Evolutionary conservation across 306 rosid genomes (phyloP).

Genomic region (Carpinus viminea): DNA sequence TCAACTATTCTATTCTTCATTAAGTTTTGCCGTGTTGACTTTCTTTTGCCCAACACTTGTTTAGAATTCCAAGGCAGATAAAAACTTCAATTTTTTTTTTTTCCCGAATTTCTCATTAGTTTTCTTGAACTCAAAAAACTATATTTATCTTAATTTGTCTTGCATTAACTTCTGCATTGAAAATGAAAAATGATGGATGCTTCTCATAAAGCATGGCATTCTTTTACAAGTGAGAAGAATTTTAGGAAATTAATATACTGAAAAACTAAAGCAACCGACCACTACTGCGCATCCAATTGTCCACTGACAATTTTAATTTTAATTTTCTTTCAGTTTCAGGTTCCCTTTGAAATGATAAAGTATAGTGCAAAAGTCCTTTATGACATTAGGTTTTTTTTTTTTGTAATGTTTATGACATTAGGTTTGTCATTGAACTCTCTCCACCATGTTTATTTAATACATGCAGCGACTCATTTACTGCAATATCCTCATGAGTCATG

Average conservation of each 20-base stretch:
- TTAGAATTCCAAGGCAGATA: background rate
- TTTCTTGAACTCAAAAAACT: background rate
- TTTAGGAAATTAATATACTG: background rate
- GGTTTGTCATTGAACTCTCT: background rate
- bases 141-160: too few relatives aligned
- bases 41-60: background rate
- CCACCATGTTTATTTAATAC: background rate
- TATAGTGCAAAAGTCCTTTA: background rate
- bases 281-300: background rate
- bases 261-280: background rate
- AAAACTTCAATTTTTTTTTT: background rate
- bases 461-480: background rate
- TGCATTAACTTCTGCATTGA: too few relatives aligned
- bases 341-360: background rate
- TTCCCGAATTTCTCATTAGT: background rate
- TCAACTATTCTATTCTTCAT: slow-evolving; percentile 13
- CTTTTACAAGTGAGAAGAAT: too few relatives aligned
- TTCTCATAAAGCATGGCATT: too few relatives aligned
- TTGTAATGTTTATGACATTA: background rate
- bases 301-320: background rate
- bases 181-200: too few relatives aligned
- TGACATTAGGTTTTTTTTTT: background rate
- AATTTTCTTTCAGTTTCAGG: background rate
- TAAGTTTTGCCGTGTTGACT: slow-evolving; percentile 15
- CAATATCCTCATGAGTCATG: background rate